Percentiles rank a stretch among this genome's conserved stretches.
Evolutionary conservation across 768 basidiomycete species (phyloP).

Genomic region (Hygrocybe punicea): DNA sequence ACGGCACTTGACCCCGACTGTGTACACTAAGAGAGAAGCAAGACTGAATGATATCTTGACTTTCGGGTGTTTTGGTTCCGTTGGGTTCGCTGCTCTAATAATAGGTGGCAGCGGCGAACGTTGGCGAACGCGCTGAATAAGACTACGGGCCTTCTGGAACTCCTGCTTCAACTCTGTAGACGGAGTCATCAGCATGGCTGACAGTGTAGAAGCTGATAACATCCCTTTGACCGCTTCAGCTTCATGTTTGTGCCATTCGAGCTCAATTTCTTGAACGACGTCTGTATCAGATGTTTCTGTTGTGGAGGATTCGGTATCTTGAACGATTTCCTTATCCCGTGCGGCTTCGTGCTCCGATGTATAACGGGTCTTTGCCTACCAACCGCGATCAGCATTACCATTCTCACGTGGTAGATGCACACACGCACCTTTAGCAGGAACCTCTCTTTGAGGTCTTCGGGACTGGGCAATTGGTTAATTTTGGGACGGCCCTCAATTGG

Average conservation of each 20-base stretch:
- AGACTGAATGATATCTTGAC: slow-evolving; percentile 74
- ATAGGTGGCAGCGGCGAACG: slow-evolving; percentile 18
- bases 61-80: slow-evolving; percentile 37
- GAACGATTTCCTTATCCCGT: slow-evolving; percentile 8
- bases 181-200: neutral
- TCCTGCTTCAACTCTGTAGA: slow-evolving; percentile 29
- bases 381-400: neutral
- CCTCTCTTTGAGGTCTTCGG: slow-evolving; percentile 75
- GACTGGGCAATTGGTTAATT: slow-evolving; percentile 73
- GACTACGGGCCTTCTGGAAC: slow-evolving; percentile 37
- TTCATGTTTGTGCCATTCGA: slow-evolving; percentile 12
- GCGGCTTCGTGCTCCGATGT: slow-evolving; percentile 24
- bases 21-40: slow-evolving; percentile 84
- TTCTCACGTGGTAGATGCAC: neutral
- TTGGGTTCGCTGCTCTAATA: neutral
- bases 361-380: slow-evolving; percentile 72
- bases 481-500: slow-evolving; percentile 40
- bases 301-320: slow-evolving; percentile 26
- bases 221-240: slow-evolving; percentile 35
- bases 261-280: slow-evolving; percentile 17
- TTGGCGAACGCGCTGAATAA: slow-evolving; percentile 42
- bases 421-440: slow-evolving; percentile 76
- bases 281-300: slow-evolving; percentile 41
- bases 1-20: slow-evolving; percentile 91
- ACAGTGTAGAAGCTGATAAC: neutral